Evolutionary conservation across 306 rosid genomes (phyloP).

Genomic region (Prunus padus): DNA sequence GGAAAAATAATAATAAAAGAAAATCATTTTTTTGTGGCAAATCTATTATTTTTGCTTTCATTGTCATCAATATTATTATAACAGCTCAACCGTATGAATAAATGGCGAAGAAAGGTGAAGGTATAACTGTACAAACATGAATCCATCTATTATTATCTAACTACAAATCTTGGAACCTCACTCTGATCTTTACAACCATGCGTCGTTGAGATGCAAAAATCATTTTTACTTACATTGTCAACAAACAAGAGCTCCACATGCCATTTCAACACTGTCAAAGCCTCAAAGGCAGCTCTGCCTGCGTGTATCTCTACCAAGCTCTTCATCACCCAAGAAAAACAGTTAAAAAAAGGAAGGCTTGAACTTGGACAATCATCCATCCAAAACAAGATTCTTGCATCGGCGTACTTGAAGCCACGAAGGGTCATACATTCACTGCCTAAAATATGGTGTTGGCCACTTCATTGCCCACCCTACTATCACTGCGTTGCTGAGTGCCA

Average conservation of each 20-base stretch:
- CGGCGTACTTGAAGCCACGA: background rate
- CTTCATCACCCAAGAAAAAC: background rate
- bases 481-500: constrained; percentile 46
- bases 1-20: background rate
- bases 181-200: constrained; percentile 15
- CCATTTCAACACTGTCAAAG: background rate
- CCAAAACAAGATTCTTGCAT: constrained; percentile 12
- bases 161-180: constrained; percentile 10
- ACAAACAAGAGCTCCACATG: no score
- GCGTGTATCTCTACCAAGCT: constrained; percentile 1
- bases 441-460: constrained; percentile 17
- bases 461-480: constrained; percentile 33
- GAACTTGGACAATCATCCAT: constrained; percentile 7
- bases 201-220: constrained; percentile 13
- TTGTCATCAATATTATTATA: background rate
- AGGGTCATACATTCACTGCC: background rate
- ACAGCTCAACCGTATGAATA: background rate
- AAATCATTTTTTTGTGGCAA: no score
- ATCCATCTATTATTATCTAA: constrained; percentile 9
- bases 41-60: no score
- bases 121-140: background rate
- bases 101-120: background rate
- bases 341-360: background rate
- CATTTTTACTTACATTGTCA: constrained; percentile 11
- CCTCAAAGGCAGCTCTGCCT: background rate